Evolutionary conservation across 176 grass and related monocot genomes (phyloP), one percentile per base, ranked within the genome.

Genomic region (sorghum (Sorghum bicolor)): DNA sequence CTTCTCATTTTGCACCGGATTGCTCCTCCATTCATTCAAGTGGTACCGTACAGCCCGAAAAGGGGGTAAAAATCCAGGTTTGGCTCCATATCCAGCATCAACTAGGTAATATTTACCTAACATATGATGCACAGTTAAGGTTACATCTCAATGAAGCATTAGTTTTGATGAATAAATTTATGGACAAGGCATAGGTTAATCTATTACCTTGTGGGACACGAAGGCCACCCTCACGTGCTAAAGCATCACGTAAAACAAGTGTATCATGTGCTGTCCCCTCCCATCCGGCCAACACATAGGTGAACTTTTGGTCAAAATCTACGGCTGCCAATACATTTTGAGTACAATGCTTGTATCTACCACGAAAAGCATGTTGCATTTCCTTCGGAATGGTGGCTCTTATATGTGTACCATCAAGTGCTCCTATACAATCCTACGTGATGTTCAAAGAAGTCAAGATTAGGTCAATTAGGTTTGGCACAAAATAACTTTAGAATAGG

Each of bases 251-350:
- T 28, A 83, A 65, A 36, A 83, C 14, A 4, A 3, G 12, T 36
- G 32, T 25, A 9, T 61, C 81, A 75, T 74, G 24, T 41, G 55
- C 15, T 22, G 38, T 34, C 17, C 52, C 69, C 38, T 72, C 70
- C 55, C 55, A 64, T 32, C 55, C 69, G 24, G 39, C 55, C 8
- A 83, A 10, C 19, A 83, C 57, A 75, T 83, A 74, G 45, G 71
- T 83, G 30, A 83, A 83, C 34, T 57, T 60, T 25, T 74, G 30
- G 19, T 83, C 40, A 50, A 83, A 83, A 37, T 75, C 81, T 37
- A 74, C 10, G 1, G 57, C 38, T 8, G 70, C 81, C 70, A 75
- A 11, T 58, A 83, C 81, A 75, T 75, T 83, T 75, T 83, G 55
- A 16, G 55, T 74, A 64, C 47, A 48, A 19, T 20, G 26, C 57